Percentiles rank a stretch among this genome's conserved stretches.
Evolutionary conservation across 2,329 filamentous ascomycete genomes (phyloP).

Genomic region (Didymella segeticola): DNA sequence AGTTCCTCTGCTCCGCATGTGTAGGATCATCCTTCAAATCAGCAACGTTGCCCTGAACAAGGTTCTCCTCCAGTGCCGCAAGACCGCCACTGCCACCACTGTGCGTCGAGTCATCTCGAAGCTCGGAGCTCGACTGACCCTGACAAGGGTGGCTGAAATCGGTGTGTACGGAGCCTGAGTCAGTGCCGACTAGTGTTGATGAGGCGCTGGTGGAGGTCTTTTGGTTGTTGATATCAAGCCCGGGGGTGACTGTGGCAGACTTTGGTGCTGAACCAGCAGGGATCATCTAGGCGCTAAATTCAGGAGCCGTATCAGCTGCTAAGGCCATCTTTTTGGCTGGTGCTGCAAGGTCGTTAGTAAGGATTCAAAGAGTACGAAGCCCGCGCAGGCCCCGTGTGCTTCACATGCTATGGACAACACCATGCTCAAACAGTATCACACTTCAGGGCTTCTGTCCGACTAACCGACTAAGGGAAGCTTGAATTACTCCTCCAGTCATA

Average conservation of each 20-base stretch:
- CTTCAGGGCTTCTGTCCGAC: not conserved
- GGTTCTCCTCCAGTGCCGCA: slow-evolving; percentile 49
- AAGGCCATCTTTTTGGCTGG: slow-evolving; percentile 64
- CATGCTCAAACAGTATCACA: not conserved
- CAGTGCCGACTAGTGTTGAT: slow-evolving; percentile 59
- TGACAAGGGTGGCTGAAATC: slow-evolving; percentile 60
- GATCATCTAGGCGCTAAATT: slow-evolving; percentile 68
- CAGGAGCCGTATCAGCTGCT: slow-evolving; percentile 61
- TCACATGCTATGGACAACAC: too few relatives aligned
- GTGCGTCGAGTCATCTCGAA: slow-evolving; percentile 53
- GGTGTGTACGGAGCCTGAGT: slow-evolving; percentile 60
- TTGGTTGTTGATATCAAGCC: slow-evolving; percentile 54
- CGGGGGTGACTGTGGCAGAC: slow-evolving; percentile 53
- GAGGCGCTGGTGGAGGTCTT: slow-evolving; percentile 51
- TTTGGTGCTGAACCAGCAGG: slow-evolving; percentile 69
- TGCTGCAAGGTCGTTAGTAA: slow-evolving; percentile 60
- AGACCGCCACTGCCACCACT: slow-evolving; percentile 52
- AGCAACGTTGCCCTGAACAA: slow-evolving; percentile 19
- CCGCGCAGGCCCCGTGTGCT: too few relatives aligned
- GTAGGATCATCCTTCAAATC: slow-evolving; percentile 42
- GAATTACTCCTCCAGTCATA: slow-evolving; percentile 61
- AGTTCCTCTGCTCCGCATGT: slow-evolving; percentile 48
- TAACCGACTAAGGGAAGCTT: not conserved
- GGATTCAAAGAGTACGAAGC: too few relatives aligned
- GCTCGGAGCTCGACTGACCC: slow-evolving; percentile 58